Percentiles rank a stretch among this genome's conserved stretches.
Evolutionary conservation across 2,329 filamentous ascomycete species (phyloP).

Genomic region (Aureobasidium sp.): DNA sequence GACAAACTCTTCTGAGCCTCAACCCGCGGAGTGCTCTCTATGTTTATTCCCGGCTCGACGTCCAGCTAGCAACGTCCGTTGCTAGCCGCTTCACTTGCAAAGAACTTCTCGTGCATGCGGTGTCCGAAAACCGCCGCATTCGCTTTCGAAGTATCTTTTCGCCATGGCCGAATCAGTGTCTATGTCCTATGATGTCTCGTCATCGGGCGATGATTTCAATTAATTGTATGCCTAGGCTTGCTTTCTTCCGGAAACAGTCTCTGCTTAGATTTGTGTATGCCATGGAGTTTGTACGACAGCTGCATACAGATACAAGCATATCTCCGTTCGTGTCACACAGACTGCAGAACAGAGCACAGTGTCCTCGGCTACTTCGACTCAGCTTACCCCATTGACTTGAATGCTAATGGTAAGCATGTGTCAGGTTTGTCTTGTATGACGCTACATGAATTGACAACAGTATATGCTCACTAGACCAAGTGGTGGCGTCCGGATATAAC

Average conservation of each 20-base stretch:
- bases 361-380: too few species aligned
- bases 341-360: background rate
- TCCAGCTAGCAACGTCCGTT: background rate
- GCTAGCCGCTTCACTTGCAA: background rate
- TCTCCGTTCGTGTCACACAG: background rate
- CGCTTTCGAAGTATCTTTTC: background rate
- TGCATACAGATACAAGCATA: background rate
- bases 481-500: background rate
- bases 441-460: background rate
- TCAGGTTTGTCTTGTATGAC: background rate
- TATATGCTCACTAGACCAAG: background rate
- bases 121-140: background rate
- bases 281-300: background rate
- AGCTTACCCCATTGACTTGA: background rate
- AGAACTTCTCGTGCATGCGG: background rate
- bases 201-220: background rate
- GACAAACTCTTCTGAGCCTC: background rate
- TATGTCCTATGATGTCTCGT: background rate
- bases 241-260: background rate
- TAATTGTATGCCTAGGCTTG: background rate
- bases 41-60: background rate
- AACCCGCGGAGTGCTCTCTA: background rate
- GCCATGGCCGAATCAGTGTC: background rate
- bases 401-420: background rate
- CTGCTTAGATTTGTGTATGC: background rate